phyloP scores from a whole-genome alignment of 768 basidiomycete species.

The Collybiopsis confluens region DNA sequence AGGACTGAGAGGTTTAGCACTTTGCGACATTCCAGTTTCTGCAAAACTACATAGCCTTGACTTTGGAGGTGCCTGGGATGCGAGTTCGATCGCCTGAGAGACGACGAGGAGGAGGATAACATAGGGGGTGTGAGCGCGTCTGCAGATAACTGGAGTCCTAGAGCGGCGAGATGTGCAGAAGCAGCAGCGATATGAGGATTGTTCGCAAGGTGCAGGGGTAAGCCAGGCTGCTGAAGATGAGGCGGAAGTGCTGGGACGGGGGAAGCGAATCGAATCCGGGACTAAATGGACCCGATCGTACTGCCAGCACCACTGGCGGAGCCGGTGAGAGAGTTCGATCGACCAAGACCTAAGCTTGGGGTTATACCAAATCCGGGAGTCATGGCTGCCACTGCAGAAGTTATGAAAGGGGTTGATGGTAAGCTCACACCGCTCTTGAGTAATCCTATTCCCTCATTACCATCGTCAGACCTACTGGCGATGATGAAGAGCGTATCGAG shows the following conservation, averaged over 20 bases:
- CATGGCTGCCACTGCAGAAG: no score
- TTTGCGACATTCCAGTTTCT: no score
- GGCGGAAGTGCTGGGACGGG: neutral
- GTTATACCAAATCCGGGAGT: neutral
- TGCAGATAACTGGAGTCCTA: neutral
- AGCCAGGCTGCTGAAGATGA: neutral
- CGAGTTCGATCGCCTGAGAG: no score
- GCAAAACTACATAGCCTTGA: no score
- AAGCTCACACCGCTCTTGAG: slow-evolving; percentile 1
- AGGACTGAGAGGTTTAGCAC: neutral
- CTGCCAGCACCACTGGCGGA: neutral
- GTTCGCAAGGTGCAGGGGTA: neutral
- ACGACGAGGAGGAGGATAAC: neutral
- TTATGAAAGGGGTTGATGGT: neutral
- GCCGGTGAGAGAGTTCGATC: neutral
- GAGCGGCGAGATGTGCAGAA: slow-evolving; percentile 2
- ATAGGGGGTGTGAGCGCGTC: neutral
- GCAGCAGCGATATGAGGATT: slow-evolving; percentile 5
- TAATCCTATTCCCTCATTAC: neutral
- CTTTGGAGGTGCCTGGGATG: no score
- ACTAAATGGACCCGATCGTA: neutral
- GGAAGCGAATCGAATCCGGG: neutral
- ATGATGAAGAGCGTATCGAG: neutral
- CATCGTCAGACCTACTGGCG: neutral
- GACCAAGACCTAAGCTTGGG: neutral